These are phyloP conservation scores for Tuber aestivum DNA, from an alignment of 495 filamentous ascomycete species.

Conservation along the genomic window DNA sequence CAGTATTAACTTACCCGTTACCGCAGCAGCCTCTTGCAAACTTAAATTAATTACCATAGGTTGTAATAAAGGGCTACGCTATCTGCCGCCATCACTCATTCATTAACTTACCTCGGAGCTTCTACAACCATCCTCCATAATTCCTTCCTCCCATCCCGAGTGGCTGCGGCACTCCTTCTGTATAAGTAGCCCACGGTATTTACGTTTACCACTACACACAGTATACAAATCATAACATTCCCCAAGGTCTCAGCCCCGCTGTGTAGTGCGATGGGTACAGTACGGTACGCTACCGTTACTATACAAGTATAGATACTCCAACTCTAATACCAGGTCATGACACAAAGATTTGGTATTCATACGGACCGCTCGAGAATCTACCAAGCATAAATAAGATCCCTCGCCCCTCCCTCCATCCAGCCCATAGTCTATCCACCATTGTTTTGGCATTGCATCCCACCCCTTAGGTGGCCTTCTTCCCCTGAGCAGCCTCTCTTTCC, in stretches of 20 bases:
- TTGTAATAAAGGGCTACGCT: neutral
- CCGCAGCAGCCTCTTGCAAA: no score
- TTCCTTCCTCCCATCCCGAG: neutral
- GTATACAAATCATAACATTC: neutral
- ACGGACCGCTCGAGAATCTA: neutral
- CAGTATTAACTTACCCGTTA: neutral
- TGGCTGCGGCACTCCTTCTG: neutral
- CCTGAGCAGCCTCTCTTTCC: slow-evolving; percentile 58
- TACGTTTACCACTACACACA: neutral
- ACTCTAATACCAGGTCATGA: neutral
- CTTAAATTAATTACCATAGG: neutral
- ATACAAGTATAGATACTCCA: no score
- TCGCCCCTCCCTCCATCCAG: neutral
- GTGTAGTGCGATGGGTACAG: neutral
- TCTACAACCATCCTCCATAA: neutral
- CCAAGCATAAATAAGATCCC: neutral
- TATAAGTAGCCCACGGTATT: neutral
- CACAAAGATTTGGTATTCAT: neutral
- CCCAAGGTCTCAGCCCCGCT: neutral
- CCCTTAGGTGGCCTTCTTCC: slow-evolving; percentile 30
- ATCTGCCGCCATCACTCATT: neutral
- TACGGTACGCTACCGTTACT: no score
- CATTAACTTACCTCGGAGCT: neutral
- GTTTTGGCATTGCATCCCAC: neutral
- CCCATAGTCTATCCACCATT: neutral